Base-by-base conservation (phyloP, 2,329 filamentous ascomycete species). In the Nannizziopsis arthrosporioides region DNA sequence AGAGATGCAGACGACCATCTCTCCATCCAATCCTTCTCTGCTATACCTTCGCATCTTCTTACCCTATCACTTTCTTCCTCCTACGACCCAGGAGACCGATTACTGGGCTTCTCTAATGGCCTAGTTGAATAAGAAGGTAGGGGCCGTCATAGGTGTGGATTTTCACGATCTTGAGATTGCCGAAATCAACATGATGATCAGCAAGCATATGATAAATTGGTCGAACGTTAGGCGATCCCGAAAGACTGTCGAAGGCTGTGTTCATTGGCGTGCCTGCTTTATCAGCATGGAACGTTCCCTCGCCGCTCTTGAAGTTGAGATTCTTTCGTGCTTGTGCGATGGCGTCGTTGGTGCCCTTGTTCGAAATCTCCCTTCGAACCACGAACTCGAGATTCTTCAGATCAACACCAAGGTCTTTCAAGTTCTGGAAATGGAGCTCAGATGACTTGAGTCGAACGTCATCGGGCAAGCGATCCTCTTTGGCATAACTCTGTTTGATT, bases 151-250 rank as follows among this genome's bases (percentile, higher is more conserved):
- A 47, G 4, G 35, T 47, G 27, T 40, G 44, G n/a, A 47, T 47
- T 22, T 40, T 40, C 18, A 41, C 37, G 12, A 47, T 32, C 22
- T 32, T 39, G 8, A 40, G 44, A 9, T n/a, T 14, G 14, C 37
- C 44, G 3, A 47, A 32, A 12, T 47, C 44, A n/a, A 3, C 17
- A 27, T 32, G 36, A 22, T 47, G 44, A 19, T 47, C 44, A 17
- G 36, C 44, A 10, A 47, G 37, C 44, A 47, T 47, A 27, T n/a
- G 14, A 9, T 12, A 40, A 5, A 40, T 32, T 9, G 18, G 4
- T 19, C 17, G 39, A 22, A 40, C 37, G n/a, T 47, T 47, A 1
- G 19, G 19, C n/a, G 44, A 40, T 18, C 44, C 44, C 6, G 37
- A 7, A 17, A 47, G 18, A 37, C 11, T 19, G 17, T 39, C 40